Base-by-base conservation (phyloP, 306 rosid species). In the Ochetophila trinervis region DNA sequence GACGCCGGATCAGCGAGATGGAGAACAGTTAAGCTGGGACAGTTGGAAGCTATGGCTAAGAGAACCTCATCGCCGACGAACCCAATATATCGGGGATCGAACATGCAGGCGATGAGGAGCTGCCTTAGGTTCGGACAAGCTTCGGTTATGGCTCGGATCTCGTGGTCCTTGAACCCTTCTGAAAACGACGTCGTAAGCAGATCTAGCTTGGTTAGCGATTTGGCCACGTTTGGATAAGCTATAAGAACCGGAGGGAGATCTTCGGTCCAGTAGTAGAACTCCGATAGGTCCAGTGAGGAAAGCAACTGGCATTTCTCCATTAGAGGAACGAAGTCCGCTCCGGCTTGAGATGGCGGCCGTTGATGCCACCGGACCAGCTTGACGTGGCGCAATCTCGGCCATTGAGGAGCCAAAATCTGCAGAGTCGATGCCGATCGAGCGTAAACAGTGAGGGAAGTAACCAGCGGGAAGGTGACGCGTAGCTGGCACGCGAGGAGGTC, bases 331-430 rank as follows among this genome's bases (percentile, higher is more conserved):
- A 90, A 89, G 71, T 93, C 97, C 5, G 90, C 75, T 10, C 94
- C 94, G 5, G 56, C 66, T 0, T 10, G 49, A 14, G 78, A 62
- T 4, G 68, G 83, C 0, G 88, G 93, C 10, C 96, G 90, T 67
- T 73, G 90, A 75, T 93, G 99, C 99, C 99, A 90, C 2, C 99
- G 86, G 30, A 93, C 86, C 3, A 93, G 88, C 78, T 82, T 87
- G 52, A 84, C 86, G 44, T 69, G 79, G 77, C 83, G 88, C 70
- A 93, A 71, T 49, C 79, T 83, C 2, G 90, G 97, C 94, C 96
- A 93, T 2, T 78, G 86, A 45, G 74, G 81, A 0, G 79, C 76
- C 20, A 90, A 78, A 2, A 78, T 73, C 15, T 80, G 80, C 13
- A 93, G 87, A 18, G 93, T 86, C 54, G 66, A 45, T 8, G 87